Base-by-base conservation (phyloP, 1,284 basidiomycete genomes). In the Heterobasidion occidentale region DNA sequence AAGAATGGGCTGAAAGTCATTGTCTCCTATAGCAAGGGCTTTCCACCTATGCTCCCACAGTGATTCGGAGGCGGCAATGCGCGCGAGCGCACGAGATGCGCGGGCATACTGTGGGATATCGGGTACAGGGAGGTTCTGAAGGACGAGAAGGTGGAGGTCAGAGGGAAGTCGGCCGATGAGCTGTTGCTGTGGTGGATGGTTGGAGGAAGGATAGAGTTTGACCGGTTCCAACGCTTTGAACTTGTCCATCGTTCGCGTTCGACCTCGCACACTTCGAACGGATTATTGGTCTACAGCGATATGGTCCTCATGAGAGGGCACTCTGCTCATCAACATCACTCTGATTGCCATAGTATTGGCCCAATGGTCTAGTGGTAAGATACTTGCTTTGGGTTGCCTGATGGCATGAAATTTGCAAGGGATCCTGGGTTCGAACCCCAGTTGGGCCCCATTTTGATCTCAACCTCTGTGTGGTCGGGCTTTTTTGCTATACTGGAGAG, bases 21-120 rank as follows among this genome's bases (percentile, higher is more conserved):
- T 65, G 38, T 65, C 66, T 17, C 83, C 77, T 7, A 86, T 65
- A 0, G 75, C 80, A 17, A 94, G 77, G 4, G 79, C 77, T 14
- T 71, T 70, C 81, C 89, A 93, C 53, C 86, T 77, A 4, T 67
- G 65, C 64, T 88, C 78, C 94, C 94, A 96, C 8, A 91, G 72
- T 4, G 73, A 71, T 56, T 95, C 92, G 58, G 90, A 83, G 17
- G 76, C 71, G 1, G 81, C 78, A n/a, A 94, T 72, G 9, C 75
- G 73, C 4, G 83, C 77, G 36, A 89, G 77, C 35, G 88, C 81
- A 54, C 83, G 79, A 56, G 79, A 90, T 38, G 75, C 77, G 45
- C 83, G 77, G 9, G 88, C 82, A 64, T 94, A 90, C 2, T 81
- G 76, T 1, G 89, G 84, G 17, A 95, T 70, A 67, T 94, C 92